Percentiles rank a stretch among this genome's conserved stretches.
These are phyloP conservation scores for Paratinospora sagittata DNA, from an alignment of 164 flowering plant genomes.

Conservation along the genomic window DNA sequence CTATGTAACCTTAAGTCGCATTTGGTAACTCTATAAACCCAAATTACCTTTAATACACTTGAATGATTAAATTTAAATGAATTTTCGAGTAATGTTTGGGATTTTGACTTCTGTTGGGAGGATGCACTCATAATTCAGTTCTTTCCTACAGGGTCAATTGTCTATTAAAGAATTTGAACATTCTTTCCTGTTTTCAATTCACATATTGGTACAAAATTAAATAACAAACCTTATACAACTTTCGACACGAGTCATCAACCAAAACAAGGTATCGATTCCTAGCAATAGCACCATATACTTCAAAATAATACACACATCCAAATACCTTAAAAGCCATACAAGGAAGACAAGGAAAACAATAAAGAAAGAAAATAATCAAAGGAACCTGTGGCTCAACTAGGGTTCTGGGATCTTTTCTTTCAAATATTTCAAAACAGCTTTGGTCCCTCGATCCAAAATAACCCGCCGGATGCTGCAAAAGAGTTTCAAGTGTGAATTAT, in stretches of 20 bases:
- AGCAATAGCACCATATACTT: background rate
- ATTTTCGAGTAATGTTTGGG: too few species aligned
- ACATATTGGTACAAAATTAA: too few species aligned
- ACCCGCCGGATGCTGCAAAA: slow-evolving; percentile 78
- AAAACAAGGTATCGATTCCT: background rate
- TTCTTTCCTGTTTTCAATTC: too few species aligned
- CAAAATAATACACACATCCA: background rate
- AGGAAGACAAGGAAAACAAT: slow-evolving; percentile 1
- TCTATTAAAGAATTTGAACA: too few species aligned
- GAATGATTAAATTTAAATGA: too few species aligned
- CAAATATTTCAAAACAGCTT: slow-evolving; percentile 69
- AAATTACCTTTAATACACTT: too few species aligned
- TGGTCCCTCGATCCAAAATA: slow-evolving; percentile 84
- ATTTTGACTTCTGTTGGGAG: too few species aligned
- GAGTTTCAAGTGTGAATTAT: background rate
- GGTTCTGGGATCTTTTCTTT: slow-evolving; percentile 61
- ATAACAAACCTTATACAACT: background rate
- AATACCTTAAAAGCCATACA: background rate
- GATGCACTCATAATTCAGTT: too few species aligned
- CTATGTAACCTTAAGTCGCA: too few species aligned
- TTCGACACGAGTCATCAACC: background rate
- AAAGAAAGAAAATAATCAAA: background rate
- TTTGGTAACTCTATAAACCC: too few species aligned
- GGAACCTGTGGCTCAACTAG: background rate
- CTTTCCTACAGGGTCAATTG: too few species aligned